Conservation (phyloP, 257 asterid species). For the Solanum bulbocastanum region DNA sequence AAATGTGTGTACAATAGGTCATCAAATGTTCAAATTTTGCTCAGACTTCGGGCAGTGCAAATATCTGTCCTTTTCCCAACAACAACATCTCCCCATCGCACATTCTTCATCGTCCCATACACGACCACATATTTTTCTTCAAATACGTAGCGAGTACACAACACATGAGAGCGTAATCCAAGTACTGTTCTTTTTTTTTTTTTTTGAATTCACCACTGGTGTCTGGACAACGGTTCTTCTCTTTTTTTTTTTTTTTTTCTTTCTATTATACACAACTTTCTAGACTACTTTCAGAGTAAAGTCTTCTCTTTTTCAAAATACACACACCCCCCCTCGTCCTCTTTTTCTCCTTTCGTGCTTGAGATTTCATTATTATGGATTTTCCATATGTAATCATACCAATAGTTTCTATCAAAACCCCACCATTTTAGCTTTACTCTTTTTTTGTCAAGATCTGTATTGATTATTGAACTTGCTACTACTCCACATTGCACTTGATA, state of each 20-base stretch:
- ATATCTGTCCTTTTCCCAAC: constrained; percentile 19
- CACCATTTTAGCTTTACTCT: constrained; percentile 26
- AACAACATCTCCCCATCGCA: not conserved
- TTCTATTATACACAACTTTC: constrained; percentile 29
- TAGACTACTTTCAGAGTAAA: constrained; percentile 21
- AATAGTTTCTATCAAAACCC: constrained; percentile 21
- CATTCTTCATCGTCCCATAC: not conserved
- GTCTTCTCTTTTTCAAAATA: constrained; percentile 15
- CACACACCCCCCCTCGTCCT: not conserved
- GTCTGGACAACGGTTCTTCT: constrained; percentile 34
- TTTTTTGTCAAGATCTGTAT: constrained; percentile 5
- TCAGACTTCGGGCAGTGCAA: constrained; percentile 62
- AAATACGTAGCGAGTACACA: not conserved
- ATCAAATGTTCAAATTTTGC: not conserved
- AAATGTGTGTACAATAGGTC: not conserved
- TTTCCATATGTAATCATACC: constrained; percentile 33
- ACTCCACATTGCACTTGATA: not conserved
- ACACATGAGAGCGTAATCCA: not conserved
- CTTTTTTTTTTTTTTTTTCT: not conserved
- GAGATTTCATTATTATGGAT: constrained; percentile 28
- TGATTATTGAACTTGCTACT: constrained; percentile 1
- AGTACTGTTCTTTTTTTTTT: not conserved
- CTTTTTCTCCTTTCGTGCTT: constrained; percentile 1
- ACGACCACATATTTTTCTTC: not conserved
- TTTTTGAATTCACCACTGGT: constrained; percentile 13